phyloP scores from a whole-genome alignment of 805 yeast species.

The Suhomyces faveliae region DNA sequence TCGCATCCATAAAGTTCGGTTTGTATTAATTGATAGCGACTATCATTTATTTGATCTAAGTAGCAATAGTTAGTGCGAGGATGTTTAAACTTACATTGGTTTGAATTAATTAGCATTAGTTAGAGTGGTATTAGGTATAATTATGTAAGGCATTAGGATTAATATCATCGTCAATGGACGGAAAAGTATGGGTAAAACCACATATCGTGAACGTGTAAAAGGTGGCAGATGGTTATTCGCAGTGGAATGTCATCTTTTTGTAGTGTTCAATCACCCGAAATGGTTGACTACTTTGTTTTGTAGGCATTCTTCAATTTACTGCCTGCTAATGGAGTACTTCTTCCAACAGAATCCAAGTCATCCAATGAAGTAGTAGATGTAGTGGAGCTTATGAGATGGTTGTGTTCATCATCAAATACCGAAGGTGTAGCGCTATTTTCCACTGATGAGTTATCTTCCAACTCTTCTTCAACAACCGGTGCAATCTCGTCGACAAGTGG shows the following conservation, averaged over 20 bases:
- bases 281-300: conserved; percentile 1
- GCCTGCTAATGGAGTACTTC: conserved; percentile 3
- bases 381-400: conserved; percentile 26
- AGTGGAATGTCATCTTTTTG: neutral
- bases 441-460: conserved; percentile 23
- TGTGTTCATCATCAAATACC: conserved; percentile 32
- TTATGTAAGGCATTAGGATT: neutral
- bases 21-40: no score
- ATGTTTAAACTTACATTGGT: neutral
- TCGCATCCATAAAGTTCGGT: no score
- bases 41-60: no score
- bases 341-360: conserved; percentile 17
- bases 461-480: conserved; percentile 5
- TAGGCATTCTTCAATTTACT: neutral
- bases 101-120: neutral
- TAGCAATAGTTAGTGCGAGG: no score
- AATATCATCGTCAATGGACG: neutral
- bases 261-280: neutral
- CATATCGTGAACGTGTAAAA: neutral
- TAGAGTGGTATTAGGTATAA: neutral
- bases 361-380: conserved; percentile 38
- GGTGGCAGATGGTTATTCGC: neutral
- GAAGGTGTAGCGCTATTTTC: conserved; percentile 40
- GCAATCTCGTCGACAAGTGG: neutral
- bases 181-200: neutral